Conservation (phyloP, 495 filamentous ascomycete genomes). For the Penicillium psychrofluorescens region DNA sequence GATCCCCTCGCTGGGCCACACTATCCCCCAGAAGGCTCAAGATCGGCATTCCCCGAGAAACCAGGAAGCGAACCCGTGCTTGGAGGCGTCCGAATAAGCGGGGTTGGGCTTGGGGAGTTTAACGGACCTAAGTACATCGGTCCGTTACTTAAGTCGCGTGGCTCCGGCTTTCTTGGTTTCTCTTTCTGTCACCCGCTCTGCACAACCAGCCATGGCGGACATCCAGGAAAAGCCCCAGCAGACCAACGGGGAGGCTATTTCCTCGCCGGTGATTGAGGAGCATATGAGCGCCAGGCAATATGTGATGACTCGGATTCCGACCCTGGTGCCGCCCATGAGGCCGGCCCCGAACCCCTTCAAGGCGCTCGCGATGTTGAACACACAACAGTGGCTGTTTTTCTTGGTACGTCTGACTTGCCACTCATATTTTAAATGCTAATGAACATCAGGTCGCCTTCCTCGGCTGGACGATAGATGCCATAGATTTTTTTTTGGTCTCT, state of each 20-base stretch:
- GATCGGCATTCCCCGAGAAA: no score
- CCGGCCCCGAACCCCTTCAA: slow-evolving; percentile 74
- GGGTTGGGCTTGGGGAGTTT: no score
- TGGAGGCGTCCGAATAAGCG: no score
- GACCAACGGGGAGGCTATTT: background rate
- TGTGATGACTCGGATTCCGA: slow-evolving; percentile 60
- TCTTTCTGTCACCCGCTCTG: background rate
- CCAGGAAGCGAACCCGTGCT: no score
- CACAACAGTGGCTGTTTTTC: slow-evolving; percentile 83
- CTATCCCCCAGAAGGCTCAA: no score
- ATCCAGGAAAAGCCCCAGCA: slow-evolving; percentile 1
- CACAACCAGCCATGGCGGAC: slow-evolving; percentile 1
- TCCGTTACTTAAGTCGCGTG: no score
- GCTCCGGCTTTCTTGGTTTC: no score
- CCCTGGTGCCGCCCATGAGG: slow-evolving; percentile 69
- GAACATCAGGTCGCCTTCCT: slow-evolving; percentile 43
- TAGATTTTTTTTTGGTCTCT: slow-evolving; percentile 88
- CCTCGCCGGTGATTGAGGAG: slow-evolving; percentile 23
- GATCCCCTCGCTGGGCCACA: no score
- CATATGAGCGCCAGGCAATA: slow-evolving; percentile 56
- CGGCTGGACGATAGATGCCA: slow-evolving; percentile 81
- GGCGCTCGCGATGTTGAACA: slow-evolving; percentile 59
- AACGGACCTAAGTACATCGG: no score
- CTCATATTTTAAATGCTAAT: background rate
- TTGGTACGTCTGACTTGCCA: slow-evolving; percentile 30